phyloP scores from a whole-genome alignment of 768 basidiomycete species.

The Psilocybe subaeruginosa region DNA sequence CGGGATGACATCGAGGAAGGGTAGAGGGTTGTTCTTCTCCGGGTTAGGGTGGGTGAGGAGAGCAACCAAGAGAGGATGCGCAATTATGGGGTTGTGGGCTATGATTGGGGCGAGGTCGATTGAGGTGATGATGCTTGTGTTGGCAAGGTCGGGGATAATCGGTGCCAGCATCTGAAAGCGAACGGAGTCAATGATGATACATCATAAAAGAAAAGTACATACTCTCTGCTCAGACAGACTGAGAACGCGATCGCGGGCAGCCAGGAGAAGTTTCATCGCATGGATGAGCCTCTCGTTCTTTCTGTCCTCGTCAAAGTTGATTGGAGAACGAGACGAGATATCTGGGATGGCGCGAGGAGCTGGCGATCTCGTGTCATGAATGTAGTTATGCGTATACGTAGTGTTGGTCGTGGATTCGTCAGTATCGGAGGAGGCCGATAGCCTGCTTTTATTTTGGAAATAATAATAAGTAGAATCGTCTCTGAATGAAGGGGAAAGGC shows the following conservation, averaged over 20 bases:
- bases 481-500: constrained; percentile 32
- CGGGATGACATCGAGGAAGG: constrained; percentile 66
- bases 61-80: constrained; percentile 65
- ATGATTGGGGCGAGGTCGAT: constrained; percentile 69
- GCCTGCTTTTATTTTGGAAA: constrained; percentile 42
- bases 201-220: constrained; percentile 24
- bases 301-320: constrained; percentile 55
- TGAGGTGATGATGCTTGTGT: constrained; percentile 61
- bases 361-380: constrained; percentile 18
- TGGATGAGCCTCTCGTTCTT: constrained; percentile 61
- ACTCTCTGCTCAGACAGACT: constrained; percentile 79
- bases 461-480: constrained; percentile 48
- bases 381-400: constrained; percentile 16
- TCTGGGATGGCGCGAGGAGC: constrained; percentile 21
- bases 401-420: constrained; percentile 23
- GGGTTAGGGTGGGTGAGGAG: constrained; percentile 49
- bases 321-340: constrained; percentile 26
- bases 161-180: constrained; percentile 53
- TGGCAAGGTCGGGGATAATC: constrained; percentile 45
- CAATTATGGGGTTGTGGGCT: constrained; percentile 69
- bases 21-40: constrained; percentile 41
- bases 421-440: constrained; percentile 46
- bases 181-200: neutral
- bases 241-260: constrained; percentile 72
- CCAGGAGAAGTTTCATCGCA: constrained; percentile 68